These are phyloP conservation scores for Rhododendron mucronatum DNA, from an alignment of 148 eudicot species.

Conservation along the genomic window DNA sequence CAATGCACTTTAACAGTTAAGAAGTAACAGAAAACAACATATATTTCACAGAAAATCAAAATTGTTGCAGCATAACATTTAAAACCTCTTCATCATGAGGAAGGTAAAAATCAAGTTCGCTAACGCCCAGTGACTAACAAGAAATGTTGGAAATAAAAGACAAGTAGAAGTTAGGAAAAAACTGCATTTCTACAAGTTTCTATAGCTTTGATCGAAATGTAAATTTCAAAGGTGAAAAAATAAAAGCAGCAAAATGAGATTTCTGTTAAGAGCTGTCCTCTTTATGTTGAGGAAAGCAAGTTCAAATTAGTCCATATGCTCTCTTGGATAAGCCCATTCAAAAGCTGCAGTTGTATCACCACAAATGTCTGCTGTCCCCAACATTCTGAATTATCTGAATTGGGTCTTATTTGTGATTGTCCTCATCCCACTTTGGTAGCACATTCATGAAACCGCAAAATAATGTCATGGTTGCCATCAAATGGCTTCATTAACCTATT, in stretches of 20 bases:
- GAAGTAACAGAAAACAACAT: background rate
- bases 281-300: background rate
- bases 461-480: background rate
- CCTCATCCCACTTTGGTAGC: background rate
- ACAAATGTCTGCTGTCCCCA: background rate
- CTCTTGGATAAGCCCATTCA: background rate
- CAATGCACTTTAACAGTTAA: background rate
- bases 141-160: background rate
- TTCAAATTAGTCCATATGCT: background rate
- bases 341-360: background rate
- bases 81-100: background rate
- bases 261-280: background rate
- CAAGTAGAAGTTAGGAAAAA: background rate
- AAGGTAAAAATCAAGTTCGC: background rate
- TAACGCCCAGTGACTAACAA: background rate
- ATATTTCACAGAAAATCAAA: background rate
- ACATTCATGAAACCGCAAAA: background rate
- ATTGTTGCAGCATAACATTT: background rate
- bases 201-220: background rate
- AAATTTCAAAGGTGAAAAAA: background rate
- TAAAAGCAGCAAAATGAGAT: background rate
- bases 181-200: background rate
- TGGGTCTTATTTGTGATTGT: background rate
- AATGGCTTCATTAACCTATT: background rate
- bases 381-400: background rate